Conservation (phyloP, 441 rosid species). For the Macaranga tanarius region DNA sequence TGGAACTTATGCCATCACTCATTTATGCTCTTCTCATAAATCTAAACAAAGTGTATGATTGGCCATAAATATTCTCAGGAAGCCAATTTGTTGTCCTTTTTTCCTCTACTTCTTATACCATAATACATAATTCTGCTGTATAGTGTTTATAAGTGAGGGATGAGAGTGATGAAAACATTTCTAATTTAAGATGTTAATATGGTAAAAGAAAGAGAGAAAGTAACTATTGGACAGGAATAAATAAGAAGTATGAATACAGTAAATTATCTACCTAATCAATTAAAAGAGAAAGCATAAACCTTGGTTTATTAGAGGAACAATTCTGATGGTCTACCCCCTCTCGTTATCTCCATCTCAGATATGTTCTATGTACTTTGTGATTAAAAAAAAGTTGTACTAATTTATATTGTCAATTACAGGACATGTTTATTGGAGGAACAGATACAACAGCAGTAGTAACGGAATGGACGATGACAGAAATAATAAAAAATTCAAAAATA, state of each 20-base stretch:
- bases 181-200: neutral
- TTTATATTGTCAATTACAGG: slow-evolving; percentile 20
- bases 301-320: slow-evolving; percentile 34
- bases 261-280: slow-evolving; percentile 30
- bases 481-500: slow-evolving; percentile 28
- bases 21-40: slow-evolving; percentile 18
- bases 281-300: slow-evolving; percentile 35
- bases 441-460: slow-evolving; percentile 26
- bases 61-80: slow-evolving; percentile 20
- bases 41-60: slow-evolving; percentile 26
- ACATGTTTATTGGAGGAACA: slow-evolving; percentile 34
- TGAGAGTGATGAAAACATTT: slow-evolving; percentile 14
- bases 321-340: slow-evolving; percentile 23
- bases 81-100: slow-evolving; percentile 24
- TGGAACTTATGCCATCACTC: slow-evolving; percentile 9
- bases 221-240: neutral
- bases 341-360: neutral
- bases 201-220: neutral
- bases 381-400: neutral
- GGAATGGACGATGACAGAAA: slow-evolving; percentile 39
- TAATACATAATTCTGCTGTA: slow-evolving; percentile 40
- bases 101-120: slow-evolving; percentile 31
- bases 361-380: too few relatives aligned
- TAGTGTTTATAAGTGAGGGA: slow-evolving; percentile 37
- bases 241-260: slow-evolving; percentile 18